Conservation (phyloP, 2,329 filamentous ascomycete species). For the Hypoxylon sp. region DNA sequence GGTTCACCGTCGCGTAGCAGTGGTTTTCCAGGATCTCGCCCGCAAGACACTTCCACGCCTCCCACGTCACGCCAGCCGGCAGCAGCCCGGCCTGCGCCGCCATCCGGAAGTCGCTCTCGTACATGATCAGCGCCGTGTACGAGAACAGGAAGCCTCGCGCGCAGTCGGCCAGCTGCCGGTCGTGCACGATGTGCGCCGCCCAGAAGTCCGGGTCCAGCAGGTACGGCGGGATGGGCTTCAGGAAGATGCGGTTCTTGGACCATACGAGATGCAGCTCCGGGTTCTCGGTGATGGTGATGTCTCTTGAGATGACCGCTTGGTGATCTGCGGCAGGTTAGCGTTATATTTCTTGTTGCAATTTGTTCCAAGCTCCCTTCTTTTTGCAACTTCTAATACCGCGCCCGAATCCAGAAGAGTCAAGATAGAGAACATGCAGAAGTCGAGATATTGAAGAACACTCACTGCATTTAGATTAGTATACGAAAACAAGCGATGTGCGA, state of each 20-base stretch:
- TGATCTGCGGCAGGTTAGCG: constrained; percentile 39
- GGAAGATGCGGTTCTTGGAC: constrained; percentile 48
- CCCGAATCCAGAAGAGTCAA: neutral
- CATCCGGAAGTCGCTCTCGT: constrained; percentile 51
- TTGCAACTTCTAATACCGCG: too few relatives aligned
- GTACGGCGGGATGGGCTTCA: constrained; percentile 53
- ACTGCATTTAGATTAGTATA: constrained; percentile 11
- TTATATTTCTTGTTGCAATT: neutral
- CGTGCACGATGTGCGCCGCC: constrained; percentile 38
- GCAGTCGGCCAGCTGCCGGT: constrained; percentile 40
- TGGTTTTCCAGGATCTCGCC: constrained; percentile 39
- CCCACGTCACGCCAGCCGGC: constrained; percentile 48
- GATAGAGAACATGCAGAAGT: neutral
- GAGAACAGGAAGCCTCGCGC: constrained; percentile 51
- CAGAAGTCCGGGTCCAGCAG: constrained; percentile 50
- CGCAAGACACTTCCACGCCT: constrained; percentile 47
- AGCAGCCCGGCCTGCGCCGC: constrained; percentile 48
- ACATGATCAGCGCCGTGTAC: constrained; percentile 49
- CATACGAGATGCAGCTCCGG: constrained; percentile 52
- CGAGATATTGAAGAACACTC: constrained; percentile 1
- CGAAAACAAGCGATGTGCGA: neutral
- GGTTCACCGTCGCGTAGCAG: constrained; percentile 44
- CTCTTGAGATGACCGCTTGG: constrained; percentile 45
- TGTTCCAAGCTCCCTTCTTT: neutral
- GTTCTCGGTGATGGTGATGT: constrained; percentile 49